A percentile compares a stretch with the other conserved stretches of the same genome.
These are phyloP conservation scores for Phaeotremella fagi DNA, from an alignment of 768 basidiomycete species.

Conservation along the genomic window DNA sequence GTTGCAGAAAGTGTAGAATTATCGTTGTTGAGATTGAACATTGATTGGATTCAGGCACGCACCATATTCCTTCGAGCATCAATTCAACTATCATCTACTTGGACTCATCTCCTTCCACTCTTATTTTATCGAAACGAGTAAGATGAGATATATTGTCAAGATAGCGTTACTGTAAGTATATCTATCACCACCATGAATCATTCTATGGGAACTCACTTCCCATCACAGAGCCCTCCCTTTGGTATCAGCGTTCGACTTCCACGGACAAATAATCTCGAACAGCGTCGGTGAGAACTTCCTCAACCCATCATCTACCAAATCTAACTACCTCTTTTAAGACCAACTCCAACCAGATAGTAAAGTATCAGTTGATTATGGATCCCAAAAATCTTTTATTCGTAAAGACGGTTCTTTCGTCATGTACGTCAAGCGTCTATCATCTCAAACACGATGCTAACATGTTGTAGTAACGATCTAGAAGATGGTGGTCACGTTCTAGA, in stretches of 20 bases:
- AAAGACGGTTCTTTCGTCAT: constrained; percentile 41
- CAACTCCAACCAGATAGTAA: constrained; percentile 18
- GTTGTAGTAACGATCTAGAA: constrained; percentile 21
- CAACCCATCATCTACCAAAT: background rate
- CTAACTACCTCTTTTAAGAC: background rate
- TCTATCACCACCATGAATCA: too few relatives aligned
- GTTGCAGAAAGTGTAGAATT: background rate
- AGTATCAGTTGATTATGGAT: constrained; percentile 26
- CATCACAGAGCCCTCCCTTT: background rate
- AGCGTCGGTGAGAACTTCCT: background rate
- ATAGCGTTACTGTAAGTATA: too few relatives aligned
- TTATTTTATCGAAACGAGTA: too few relatives aligned
- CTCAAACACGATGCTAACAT: background rate
- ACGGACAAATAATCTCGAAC: background rate
- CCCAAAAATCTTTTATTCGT: constrained; percentile 23
- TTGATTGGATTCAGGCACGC: background rate
- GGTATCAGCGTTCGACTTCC: background rate
- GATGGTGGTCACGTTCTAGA: constrained; percentile 34
- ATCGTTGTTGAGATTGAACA: too few relatives aligned
- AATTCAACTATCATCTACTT: too few relatives aligned
- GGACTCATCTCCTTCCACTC: too few relatives aligned
- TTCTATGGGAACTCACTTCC: too few relatives aligned
- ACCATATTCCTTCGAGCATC: too few relatives aligned
- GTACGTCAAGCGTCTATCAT: constrained; percentile 15
- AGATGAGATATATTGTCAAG: too few relatives aligned